Base-by-base conservation (phyloP, 192 early-diverging fungal species). In the Thoreauomyces humboldtii region DNA sequence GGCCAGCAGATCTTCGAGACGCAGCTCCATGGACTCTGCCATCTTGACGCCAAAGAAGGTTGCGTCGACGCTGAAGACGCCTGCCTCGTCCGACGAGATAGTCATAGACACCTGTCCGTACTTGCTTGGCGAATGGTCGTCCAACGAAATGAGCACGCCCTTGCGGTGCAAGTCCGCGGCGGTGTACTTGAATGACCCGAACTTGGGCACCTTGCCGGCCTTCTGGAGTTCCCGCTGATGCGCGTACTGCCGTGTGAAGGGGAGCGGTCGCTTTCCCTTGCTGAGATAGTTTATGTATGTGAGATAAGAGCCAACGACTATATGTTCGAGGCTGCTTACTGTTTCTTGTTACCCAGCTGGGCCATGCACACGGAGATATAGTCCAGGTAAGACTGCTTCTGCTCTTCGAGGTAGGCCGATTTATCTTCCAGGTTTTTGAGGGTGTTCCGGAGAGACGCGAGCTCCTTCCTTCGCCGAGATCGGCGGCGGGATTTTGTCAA, bases 101-200 rank as follows among this genome's bases (percentile, higher is more conserved):
- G 90, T 94, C 36, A 99, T 73, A 6, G 86, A 87, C 52, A 99
- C 91, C 63, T 87, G 85, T 58, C 90, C 88, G 69, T 94, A 97
- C 74, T 92, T 88, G 56, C 89, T 89, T 53, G 89, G 89, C 44
- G 79, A 77, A 38, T 92, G 84, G 34, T 89, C 94, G 19, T 89
- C 88, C 11, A 99, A 74, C 36, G 88, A 86, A 22, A 98, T 69
- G 36, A 99, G 76, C 4, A 99, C 92, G 53, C 95, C 94, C 73
- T 92, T 91, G 66, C 96, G 90, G 67, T 92, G 84, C 54, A 99
- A 77, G 55, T 92, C 86, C 66, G 92, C 87, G 1, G 96, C 98
- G 17, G 91, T 91, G 79, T 96, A 99, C 86, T 98, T 98, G 86
- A 86, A 97, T 43, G 96, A 98, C 3, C 98, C 98, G 74, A 94